Evolutionary conservation across 441 rosid species (phyloP), one percentile per base, ranked within the genome.

Genomic region (Geranium incanum): DNA sequence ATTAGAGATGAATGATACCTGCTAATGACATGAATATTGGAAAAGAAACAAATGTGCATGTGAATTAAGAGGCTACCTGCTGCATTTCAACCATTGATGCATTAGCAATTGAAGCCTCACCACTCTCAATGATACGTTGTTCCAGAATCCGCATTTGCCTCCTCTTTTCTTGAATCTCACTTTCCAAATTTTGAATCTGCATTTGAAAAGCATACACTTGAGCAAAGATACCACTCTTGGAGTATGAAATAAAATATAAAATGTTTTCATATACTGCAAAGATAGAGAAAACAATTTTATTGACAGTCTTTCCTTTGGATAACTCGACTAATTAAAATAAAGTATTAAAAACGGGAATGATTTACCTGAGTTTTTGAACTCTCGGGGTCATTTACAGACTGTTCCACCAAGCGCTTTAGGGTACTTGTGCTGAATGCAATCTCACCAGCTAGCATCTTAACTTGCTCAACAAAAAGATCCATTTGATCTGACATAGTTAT

Each of bases 381-480:
- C 33, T 90, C 95, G 38, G 98, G 97, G 85, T 93, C 96, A 83
- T 88, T 85, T 70, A 52, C 84, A 62, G 98, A 89, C 79, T 91
- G 97, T 78, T 91, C 99, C 70, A 89, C 84, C 76, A 91, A 79
- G 72, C 99, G 98, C 82, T 96, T 96, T 69, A 96, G 86, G 71
- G 98, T 91, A 81, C 99, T 96, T 12, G 86, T 87, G 81, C 98
- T 81, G 76, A 96, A 89, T 63, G 98, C 99, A 77, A 96, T 87
- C 85, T 96, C 99, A 76, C 89, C 99, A 70, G 99, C 97, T 79
- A 93, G 97, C 97, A 96, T 90, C 83, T 96, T 96, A 73, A 93
- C 97, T 83, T 96, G 99, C 86, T 96, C 98, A 66, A 85, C 95
- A 36, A 91, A 85, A 77, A 96, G 98, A 76, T 96, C 99, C 85